phyloP scores from a whole-genome alignment of 2,329 filamentous ascomycete genomes.

The Cadophora sp. region DNA sequence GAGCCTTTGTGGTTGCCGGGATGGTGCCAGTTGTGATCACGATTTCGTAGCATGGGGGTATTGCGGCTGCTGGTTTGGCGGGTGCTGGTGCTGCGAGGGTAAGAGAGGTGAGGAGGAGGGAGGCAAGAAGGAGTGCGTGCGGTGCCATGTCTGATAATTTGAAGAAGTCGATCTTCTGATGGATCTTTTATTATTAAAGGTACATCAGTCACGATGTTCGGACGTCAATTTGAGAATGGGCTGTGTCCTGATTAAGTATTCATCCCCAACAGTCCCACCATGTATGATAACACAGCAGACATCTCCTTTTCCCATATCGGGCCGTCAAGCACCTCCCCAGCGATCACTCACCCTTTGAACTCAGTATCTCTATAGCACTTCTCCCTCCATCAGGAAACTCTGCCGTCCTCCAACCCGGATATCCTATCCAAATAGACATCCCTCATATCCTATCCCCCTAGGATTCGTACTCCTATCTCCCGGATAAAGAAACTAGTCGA shows the following conservation, averaged over 20 bases:
- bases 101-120: not conserved
- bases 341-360: not conserved
- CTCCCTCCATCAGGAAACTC: not conserved
- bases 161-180: not conserved
- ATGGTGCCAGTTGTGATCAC: not conserved
- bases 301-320: not conserved
- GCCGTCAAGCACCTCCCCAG: not conserved
- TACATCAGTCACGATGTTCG: not conserved
- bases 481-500: not conserved
- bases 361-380: not conserved
- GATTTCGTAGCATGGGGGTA: not conserved
- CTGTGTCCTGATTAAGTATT: not conserved
- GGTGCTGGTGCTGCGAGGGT: not conserved
- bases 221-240: not conserved
- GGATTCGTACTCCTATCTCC: conserved; percentile 14
- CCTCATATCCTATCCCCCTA: not conserved
- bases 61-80: not conserved
- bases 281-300: not conserved
- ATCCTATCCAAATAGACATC: not conserved
- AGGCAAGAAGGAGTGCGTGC: not conserved
- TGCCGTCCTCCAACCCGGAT: not conserved
- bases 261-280: not conserved
- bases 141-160: not conserved
- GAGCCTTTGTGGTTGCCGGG: not conserved
- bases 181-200: not conserved